Evolutionary conservation across 192 early-diverging fungal species (phyloP).

Genomic region (Coemansia guatemalensis): DNA sequence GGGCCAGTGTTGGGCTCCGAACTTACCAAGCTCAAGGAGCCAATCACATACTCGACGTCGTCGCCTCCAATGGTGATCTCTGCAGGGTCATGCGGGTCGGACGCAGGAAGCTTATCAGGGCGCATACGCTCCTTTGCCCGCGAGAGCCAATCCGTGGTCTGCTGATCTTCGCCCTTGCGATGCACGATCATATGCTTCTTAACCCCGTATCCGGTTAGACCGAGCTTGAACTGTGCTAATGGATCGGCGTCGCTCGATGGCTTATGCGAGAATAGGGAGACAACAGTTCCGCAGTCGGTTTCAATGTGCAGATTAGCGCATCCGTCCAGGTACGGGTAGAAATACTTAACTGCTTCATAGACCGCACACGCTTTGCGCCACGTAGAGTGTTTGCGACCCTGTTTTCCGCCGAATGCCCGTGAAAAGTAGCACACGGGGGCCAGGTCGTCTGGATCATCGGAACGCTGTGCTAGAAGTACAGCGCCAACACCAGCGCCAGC

Average conservation of each 20-base stretch:
- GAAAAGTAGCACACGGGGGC: conserved; percentile 26
- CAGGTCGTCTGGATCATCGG: conserved; percentile 9
- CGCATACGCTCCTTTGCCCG: conserved; percentile 2
- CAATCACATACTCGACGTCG: conserved; percentile 6
- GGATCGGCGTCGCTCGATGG: conserved; percentile 6
- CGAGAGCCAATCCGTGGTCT: conserved; percentile 19
- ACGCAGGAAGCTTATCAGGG: background rate
- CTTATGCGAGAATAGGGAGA: conserved; percentile 8
- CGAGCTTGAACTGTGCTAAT: background rate
- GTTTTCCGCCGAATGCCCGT: conserved; percentile 13
- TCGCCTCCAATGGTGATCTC: conserved; percentile 5
- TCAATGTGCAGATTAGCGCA: conserved; percentile 20
- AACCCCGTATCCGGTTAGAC: conserved; percentile 7
- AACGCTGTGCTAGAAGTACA: conserved; percentile 17
- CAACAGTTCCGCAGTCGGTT: no score
- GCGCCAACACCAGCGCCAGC: conserved; percentile 20
- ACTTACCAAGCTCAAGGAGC: conserved; percentile 2
- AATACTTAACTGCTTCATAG: conserved; percentile 13
- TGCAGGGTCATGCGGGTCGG: background rate
- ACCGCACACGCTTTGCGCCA: conserved; percentile 25
- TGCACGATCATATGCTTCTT: conserved; percentile 20
- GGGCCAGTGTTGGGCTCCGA: no score
- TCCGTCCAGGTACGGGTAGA: conserved; percentile 30
- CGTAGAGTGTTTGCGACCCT: conserved; percentile 15
- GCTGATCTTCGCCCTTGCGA: background rate